Evolutionary conservation across 2,329 filamentous ascomycete species (phyloP).

Genomic region (Colletotrichum liriopes): DNA sequence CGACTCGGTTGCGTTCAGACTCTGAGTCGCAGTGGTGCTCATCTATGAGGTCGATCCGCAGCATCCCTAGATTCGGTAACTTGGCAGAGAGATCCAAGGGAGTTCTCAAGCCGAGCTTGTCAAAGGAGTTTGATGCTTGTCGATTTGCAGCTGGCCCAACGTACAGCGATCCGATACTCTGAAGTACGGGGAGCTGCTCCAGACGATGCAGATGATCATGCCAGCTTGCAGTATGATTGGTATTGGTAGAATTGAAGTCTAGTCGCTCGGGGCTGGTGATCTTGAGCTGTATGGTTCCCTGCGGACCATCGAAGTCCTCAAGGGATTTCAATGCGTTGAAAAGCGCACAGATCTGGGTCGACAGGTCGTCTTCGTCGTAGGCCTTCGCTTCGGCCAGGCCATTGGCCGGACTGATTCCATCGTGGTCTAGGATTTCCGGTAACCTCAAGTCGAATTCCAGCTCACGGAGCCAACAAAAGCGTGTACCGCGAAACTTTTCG

Average conservation of each 20-base stretch:
- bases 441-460: slow-evolving; percentile 7
- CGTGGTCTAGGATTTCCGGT: not conserved
- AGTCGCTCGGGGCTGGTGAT: not conserved
- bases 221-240: not conserved
- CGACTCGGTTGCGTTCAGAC: not conserved
- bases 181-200: not conserved
- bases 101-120: not conserved
- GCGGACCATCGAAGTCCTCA: not conserved
- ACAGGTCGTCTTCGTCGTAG: not conserved
- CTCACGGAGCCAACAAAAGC: not conserved
- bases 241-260: not conserved
- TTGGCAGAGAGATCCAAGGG: slow-evolving; percentile 5
- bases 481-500: slow-evolving; percentile 1
- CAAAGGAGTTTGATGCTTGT: not conserved
- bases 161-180: not conserved
- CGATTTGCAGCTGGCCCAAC: not conserved
- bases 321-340: slow-evolving; percentile 4
- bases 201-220: not conserved
- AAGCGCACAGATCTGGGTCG: not conserved
- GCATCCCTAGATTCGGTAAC: slow-evolving; percentile 1
- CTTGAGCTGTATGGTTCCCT: slow-evolving; percentile 4
- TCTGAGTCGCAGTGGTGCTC: slow-evolving; percentile 20
- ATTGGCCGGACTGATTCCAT: not conserved
- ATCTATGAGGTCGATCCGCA: not conserved
- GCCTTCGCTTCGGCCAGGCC: not conserved